Evolutionary conservation across 2,329 filamentous ascomycete species (phyloP).

Genomic region (Blastomyces silverae): DNA sequence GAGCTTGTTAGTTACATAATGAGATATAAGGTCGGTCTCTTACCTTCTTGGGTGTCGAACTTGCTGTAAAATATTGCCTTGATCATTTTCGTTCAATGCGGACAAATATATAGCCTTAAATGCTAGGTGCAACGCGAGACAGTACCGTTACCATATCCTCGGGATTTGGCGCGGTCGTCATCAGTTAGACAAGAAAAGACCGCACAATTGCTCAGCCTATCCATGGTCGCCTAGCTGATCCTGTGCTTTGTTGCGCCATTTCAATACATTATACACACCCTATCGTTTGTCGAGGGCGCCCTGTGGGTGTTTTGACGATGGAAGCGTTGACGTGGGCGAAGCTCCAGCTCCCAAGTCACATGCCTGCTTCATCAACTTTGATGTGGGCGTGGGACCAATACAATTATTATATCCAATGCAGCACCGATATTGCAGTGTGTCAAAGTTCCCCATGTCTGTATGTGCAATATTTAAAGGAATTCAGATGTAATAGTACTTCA

Average conservation of each 20-base stretch:
- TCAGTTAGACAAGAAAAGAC: background rate
- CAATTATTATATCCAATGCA: too few relatives aligned
- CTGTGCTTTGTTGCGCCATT: background rate
- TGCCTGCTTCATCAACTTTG: background rate
- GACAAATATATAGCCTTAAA: background rate
- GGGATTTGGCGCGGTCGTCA: background rate
- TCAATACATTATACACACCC: background rate
- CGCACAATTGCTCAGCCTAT: background rate
- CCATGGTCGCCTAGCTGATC: background rate
- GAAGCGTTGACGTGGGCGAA: background rate
- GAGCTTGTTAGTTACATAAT: background rate
- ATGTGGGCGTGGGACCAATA: background rate
- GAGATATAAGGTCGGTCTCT: slow-evolving; percentile 7
- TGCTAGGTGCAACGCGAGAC: too few relatives aligned
- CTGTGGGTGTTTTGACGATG: background rate
- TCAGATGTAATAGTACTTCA: background rate
- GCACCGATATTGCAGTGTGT: background rate
- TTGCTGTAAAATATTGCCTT: slow-evolving; percentile 61
- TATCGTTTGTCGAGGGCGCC: background rate
- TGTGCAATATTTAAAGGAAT: background rate
- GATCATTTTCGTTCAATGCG: slow-evolving; percentile 45
- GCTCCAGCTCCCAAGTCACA: slow-evolving; percentile 7
- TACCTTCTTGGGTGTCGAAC: slow-evolving; percentile 55
- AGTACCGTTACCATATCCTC: slow-evolving; percentile 1
- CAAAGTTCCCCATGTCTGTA: background rate